Evolutionary conservation across 192 early-diverging fungal genomes (phyloP).

Genomic region (Neocallimastix lanati): DNA sequence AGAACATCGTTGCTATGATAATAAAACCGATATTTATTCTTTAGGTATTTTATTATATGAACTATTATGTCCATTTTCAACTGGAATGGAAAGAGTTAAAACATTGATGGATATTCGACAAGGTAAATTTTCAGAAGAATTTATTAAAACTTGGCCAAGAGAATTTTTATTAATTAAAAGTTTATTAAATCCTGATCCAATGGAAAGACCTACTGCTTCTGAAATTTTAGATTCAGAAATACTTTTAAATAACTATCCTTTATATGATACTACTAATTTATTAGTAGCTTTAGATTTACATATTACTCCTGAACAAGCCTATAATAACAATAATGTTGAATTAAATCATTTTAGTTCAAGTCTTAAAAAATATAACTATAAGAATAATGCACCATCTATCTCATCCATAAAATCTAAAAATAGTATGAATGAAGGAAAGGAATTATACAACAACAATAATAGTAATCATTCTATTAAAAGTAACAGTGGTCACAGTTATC

Average conservation of each 20-base stretch:
- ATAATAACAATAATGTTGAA: not conserved
- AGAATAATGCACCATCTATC: not conserved
- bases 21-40: slow-evolving; percentile 71
- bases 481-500: not conserved
- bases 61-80: slow-evolving; percentile 69
- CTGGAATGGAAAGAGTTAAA: slow-evolving; percentile 75
- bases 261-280: not conserved
- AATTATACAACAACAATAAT: not conserved
- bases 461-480: not conserved
- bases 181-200: slow-evolving; percentile 60
- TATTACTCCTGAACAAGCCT: not conserved
- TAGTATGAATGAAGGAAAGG: not conserved
- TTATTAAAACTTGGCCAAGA: slow-evolving; percentile 48
- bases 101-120: slow-evolving; percentile 41
- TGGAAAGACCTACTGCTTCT: slow-evolving; percentile 41
- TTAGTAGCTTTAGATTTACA: not conserved
- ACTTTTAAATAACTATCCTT: not conserved
- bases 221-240: slow-evolving; percentile 30
- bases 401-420: not conserved
- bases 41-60: slow-evolving; percentile 94
- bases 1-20: slow-evolving; percentile 11
- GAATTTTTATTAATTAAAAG: slow-evolving; percentile 69
- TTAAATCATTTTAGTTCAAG: not conserved
- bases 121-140: slow-evolving; percentile 47
- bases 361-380: not conserved